A percentile compares a stretch with the other conserved stretches of the same genome.
Evolutionary conservation across 352 stramenopile genomes (phyloP).

Genomic region (Halophytophthora batemanensis): DNA sequence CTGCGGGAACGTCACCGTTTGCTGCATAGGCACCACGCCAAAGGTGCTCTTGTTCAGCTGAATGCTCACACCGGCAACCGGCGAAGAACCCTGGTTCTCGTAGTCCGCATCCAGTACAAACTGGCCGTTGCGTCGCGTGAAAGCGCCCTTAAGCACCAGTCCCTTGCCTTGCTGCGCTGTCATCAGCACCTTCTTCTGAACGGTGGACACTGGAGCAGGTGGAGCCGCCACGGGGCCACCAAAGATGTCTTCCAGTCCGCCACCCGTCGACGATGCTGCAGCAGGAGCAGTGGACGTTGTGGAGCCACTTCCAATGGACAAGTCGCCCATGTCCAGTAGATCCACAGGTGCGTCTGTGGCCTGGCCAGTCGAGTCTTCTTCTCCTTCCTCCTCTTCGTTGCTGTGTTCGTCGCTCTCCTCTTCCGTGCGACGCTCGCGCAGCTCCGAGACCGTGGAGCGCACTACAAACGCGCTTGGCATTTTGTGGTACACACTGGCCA

Average conservation of each 20-base stretch:
- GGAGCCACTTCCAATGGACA: constrained; percentile 67
- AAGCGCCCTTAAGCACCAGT: constrained; percentile 85
- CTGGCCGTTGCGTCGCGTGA: constrained; percentile 52
- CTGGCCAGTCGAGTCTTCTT: constrained; percentile 58
- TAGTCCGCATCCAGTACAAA: constrained; percentile 79
- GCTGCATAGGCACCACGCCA: constrained; percentile 91
- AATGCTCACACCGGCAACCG: constrained; percentile 90
- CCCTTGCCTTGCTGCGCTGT: constrained; percentile 84
- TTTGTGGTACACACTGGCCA: constrained; percentile 99
- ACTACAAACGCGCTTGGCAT: constrained; percentile 79
- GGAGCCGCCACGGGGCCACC: constrained; percentile 37
- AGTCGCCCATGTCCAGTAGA: constrained; percentile 81
- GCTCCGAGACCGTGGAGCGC: constrained; percentile 74
- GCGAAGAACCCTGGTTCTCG: constrained; percentile 88
- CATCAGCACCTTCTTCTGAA: constrained; percentile 72
- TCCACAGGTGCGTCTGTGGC: constrained; percentile 61
- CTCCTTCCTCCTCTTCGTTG: constrained; percentile 67
- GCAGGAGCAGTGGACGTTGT: constrained; percentile 31
- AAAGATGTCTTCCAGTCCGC: constrained; percentile 84
- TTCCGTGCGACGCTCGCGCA: constrained; percentile 66
- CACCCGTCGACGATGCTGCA: constrained; percentile 23
- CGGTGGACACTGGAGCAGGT: constrained; percentile 27
- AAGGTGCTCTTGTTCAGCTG: constrained; percentile 99
- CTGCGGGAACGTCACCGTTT: constrained; percentile 83
- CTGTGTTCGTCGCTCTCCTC: constrained; percentile 42